Evolutionary conservation across 768 basidiomycete genomes (phyloP).

Genomic region (Lactarius sp.): DNA sequence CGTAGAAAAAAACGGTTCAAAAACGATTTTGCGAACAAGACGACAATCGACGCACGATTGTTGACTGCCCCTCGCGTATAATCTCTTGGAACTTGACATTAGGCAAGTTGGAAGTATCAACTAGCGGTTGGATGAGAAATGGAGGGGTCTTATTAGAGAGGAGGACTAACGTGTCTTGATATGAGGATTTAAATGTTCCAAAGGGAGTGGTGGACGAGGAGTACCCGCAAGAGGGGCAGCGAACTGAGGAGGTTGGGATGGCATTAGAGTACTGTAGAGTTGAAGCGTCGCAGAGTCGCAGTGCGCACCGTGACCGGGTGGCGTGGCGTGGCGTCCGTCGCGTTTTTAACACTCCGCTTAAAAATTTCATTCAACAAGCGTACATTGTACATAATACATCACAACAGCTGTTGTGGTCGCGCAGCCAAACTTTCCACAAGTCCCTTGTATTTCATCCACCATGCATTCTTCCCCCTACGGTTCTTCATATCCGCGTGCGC

Average conservation of each 20-base stretch:
- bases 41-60: conserved; percentile 52
- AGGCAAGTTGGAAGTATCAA: conserved; percentile 47
- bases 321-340: conserved; percentile 11
- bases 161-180: conserved; percentile 31
- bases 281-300: background rate
- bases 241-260: conserved; percentile 23
- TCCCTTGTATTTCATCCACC: conserved; percentile 71
- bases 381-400: background rate
- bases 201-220: conserved; percentile 26
- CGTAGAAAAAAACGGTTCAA: conserved; percentile 21
- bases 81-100: conserved; percentile 91
- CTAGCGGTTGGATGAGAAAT: conserved; percentile 27
- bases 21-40: conserved; percentile 7
- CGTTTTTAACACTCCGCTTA: conserved; percentile 17
- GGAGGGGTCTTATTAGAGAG: conserved; percentile 24
- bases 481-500: conserved; percentile 88
- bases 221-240: conserved; percentile 15
- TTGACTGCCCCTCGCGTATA: conserved; percentile 79
- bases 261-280: conserved; percentile 18
- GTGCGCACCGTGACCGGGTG: conserved; percentile 1
- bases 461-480: conserved; percentile 67
- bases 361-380: conserved; percentile 7
- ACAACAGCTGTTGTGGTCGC: conserved; percentile 53
- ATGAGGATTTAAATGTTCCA: conserved; percentile 27
- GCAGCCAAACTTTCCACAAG: conserved; percentile 73